Base-by-base conservation (phyloP, 2,329 filamentous ascomycete genomes). In the Emergomyces orientalis region DNA sequence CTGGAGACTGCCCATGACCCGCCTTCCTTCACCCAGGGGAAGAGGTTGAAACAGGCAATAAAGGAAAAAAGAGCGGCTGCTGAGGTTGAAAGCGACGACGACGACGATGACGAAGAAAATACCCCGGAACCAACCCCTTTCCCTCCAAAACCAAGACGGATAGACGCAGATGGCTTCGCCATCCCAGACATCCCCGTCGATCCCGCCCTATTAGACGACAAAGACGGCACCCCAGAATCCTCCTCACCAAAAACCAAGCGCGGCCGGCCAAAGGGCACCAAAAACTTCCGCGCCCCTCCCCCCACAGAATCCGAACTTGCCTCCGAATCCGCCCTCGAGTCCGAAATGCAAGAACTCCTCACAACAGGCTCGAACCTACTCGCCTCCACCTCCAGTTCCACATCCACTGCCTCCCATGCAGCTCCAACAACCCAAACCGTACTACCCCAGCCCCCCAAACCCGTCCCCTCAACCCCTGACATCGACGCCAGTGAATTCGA, bases 401-500 rank as follows among this genome's bases (percentile, higher is more conserved):
- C 68, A 13, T 67, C 3, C 59, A 43, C 65, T 57, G 43, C 58
- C 19, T 55, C 62, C 5, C 57, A 47, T 43, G 27, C 55, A 52
- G 34, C 41, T 5, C 66, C 68, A 84, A 83, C 69, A 82, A 88
- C 67, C 83, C 85, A 0, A 76, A 82, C 58, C 19, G 11, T 17
- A 22, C 43, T 47, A 83, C 82, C 3, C 75, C 80, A 63, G 78
- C 41, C 45, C 14, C 43, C 37, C 39, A 65, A 56, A 63, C 63
- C 80, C 0, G 82, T 88, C 63, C 83, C 85, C 11, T 71, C 74
- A 22, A 74, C 65, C 58, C 63, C 70, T 7, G 85, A 88, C 61
- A 87, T 95, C 25, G 85, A 83, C 59, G 89, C 89, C 63, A 84
- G 89, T 63, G 92, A 97, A 71, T 97, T 97, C 70, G 89, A 87